Conservation (phyloP, 108 stramenopile species). For the Pinguiococcus pyrenoidosus region DNA sequence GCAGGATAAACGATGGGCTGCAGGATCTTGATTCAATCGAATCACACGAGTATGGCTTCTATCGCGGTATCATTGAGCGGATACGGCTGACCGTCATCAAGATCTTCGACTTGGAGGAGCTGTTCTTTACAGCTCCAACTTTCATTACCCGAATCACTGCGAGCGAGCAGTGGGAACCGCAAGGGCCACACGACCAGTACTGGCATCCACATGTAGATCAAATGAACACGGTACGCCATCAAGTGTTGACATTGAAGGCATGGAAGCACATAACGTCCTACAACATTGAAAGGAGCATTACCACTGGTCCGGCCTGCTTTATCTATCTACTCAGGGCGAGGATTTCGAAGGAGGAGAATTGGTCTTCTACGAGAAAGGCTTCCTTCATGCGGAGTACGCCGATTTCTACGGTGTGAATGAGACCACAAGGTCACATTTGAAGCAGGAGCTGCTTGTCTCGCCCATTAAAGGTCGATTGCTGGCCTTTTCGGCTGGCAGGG, state of each 20-base stretch:
- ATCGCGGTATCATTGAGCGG: background rate
- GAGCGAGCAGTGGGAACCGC: background rate
- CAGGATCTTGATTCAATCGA: too few relatives aligned
- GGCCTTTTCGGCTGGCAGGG: background rate
- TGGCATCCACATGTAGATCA: slow-evolving; percentile 1
- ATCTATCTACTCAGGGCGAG: background rate
- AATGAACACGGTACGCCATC: background rate
- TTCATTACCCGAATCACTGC: background rate
- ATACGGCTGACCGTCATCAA: background rate
- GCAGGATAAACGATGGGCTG: too few relatives aligned
- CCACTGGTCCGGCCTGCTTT: background rate
- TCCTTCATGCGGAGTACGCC: too few relatives aligned
- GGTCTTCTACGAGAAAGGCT: too few relatives aligned
- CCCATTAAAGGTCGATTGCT: background rate
- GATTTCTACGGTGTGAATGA: too few relatives aligned
- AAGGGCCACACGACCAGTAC: background rate
- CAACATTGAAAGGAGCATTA: background rate
- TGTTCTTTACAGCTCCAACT: background rate
- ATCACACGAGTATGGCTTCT: too few relatives aligned
- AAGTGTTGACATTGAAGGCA: too few relatives aligned
- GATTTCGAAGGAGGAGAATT: background rate
- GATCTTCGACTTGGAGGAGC: background rate
- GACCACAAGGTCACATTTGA: background rate
- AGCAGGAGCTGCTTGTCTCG: background rate
- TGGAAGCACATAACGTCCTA: too few relatives aligned